These are phyloP conservation scores for Plasmodium vinckei DNA, from an alignment of 169 alveolate species.

Conservation along the genomic window DNA sequence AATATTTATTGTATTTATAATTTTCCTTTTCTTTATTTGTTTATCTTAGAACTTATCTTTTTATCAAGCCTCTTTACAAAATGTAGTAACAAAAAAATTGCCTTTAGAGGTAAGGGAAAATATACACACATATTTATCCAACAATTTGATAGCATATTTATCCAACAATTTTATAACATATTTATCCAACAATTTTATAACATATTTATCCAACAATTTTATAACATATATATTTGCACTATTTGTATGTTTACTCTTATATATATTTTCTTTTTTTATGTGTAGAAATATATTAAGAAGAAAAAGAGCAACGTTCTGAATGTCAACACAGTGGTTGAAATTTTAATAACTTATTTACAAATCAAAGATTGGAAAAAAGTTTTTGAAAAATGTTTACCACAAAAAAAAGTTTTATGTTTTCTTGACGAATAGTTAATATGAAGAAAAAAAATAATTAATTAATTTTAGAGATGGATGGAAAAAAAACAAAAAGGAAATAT, in stretches of 20 bases:
- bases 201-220: background rate
- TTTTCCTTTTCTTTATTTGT: background rate
- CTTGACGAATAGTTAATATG: constrained; percentile 1
- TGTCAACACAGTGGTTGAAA: constrained; percentile 82
- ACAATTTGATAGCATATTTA: background rate
- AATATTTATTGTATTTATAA: background rate
- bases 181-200: background rate
- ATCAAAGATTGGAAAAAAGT: constrained; percentile 75
- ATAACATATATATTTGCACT: background rate
- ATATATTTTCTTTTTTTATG: too few species aligned
- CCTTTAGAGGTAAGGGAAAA: constrained; percentile 68
- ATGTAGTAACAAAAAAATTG: constrained; percentile 67
- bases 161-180: background rate
- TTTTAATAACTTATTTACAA: constrained; percentile 70
- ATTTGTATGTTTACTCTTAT: background rate
- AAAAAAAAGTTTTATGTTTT: constrained; percentile 54
- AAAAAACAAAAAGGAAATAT: too few species aligned
- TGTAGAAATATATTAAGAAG: constrained; percentile 57
- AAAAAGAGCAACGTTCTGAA: constrained; percentile 80
- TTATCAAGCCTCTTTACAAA: constrained; percentile 77
- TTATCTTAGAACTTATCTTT: constrained; percentile 41
- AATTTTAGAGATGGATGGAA: too few species aligned
- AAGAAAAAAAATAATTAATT: background rate
- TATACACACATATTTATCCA: background rate
- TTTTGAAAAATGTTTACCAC: constrained; percentile 68